Evolutionary conservation across 139 green algal genomes (phyloP).

Genomic region (Coelastrella sp.): DNA sequence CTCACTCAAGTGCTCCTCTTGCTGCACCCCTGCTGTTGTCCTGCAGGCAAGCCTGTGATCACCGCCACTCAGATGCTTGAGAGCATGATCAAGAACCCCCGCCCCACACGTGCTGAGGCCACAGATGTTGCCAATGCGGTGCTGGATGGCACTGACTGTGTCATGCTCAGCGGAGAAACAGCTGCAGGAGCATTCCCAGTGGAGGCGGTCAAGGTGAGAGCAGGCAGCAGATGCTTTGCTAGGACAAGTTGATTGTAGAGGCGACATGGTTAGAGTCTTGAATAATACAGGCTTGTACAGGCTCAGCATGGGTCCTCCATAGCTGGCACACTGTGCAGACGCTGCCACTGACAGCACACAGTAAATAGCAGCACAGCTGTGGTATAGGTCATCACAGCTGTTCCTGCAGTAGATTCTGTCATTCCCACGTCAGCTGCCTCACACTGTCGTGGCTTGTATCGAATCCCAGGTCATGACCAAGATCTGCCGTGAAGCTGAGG

Average conservation of each 20-base stretch:
- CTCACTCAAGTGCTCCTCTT: too few relatives aligned
- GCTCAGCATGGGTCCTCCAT: too few relatives aligned
- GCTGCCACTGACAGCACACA: too few relatives aligned
- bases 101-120: conserved; percentile 94
- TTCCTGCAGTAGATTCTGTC: neutral
- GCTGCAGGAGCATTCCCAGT: conserved; percentile 93
- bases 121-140: conserved; percentile 98
- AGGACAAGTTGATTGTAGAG: too few relatives aligned
- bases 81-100: conserved; percentile 96
- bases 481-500: conserved; percentile 95
- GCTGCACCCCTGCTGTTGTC: neutral
- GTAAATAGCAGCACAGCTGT: too few relatives aligned
- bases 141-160: conserved; percentile 96
- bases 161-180: conserved; percentile 98
- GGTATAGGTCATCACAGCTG: neutral
- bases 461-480: conserved; percentile 84
- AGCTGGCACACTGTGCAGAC: too few relatives aligned
- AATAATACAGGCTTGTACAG: too few relatives aligned
- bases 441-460: neutral
- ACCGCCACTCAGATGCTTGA: conserved; percentile 98
- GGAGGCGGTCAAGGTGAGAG: conserved; percentile 82
- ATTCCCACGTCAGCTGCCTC: too few relatives aligned
- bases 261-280: too few relatives aligned
- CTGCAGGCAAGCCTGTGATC: conserved; percentile 94
- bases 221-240: neutral